Base-by-base conservation (phyloP, 768 basidiomycete species). In the Chiua virens region DNA sequence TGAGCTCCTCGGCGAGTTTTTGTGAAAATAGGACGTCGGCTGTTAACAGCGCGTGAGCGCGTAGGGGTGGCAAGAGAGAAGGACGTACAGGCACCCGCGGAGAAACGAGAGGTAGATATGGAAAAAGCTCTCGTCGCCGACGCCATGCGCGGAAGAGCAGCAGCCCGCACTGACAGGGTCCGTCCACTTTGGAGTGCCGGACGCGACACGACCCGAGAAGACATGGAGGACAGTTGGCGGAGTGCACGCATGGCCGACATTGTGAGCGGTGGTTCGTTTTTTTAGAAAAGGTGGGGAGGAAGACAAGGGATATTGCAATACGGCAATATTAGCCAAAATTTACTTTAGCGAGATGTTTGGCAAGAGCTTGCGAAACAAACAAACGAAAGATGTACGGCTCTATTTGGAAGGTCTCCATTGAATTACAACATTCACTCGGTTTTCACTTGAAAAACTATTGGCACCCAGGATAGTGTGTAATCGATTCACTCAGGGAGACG, bases 1-100 rank as follows among this genome's bases (percentile, higher is more conserved):
- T 76, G 60, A 97, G 77, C 74, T 98, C 96, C 66, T 89, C 84
- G 44, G 77, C 68, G 43, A 96, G 75, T 61, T 88, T 91, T 64
- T 86, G 79, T 10, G 83, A 75, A 38, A 98, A 81, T 20, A 81
- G 68, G 28, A 89, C 74, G 66, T 95, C 91, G 52, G 85, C 91
- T 90, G 58, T 39, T 6, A 23, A 32, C 8, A 42, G 36, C 18
- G 27, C 11, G 41, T 39, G 32, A 5, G 32, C 10, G 4, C 1
- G 42, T 15, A 6, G 5, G 15, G 5, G 1, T 7, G 8, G 1
- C n/a, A 8, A 15, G 9, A 23, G 23, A 8, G 9, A 30, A 35
- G 21, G 21, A 50, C 76, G 62, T 56, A 79, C 79, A 60, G 8
- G 75, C 60, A 57, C 79, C 78, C 42, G 74, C 71, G 7, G 75